phyloP scores from a whole-genome alignment of 2,329 filamentous ascomycete genomes.

The Colletotrichum sp. region DNA sequence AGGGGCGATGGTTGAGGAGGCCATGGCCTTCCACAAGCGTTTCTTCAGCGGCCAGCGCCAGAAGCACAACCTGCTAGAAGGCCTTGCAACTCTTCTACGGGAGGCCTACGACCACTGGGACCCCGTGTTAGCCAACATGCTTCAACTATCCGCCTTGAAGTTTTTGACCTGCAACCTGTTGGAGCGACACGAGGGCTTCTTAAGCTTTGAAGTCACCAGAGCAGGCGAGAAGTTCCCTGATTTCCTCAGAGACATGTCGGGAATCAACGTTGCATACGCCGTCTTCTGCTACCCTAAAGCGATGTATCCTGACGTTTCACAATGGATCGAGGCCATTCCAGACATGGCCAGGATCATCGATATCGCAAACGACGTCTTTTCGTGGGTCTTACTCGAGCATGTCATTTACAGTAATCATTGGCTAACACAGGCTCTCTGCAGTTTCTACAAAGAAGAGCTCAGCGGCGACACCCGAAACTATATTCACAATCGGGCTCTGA shows the following conservation, averaged over 20 bases:
- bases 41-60: constrained; percentile 25
- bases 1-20: constrained; percentile 22
- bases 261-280: constrained; percentile 25
- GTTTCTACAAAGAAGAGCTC: constrained; percentile 27
- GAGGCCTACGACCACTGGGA: constrained; percentile 25
- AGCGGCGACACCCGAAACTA: constrained; percentile 23
- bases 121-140: constrained; percentile 20
- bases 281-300: constrained; percentile 26
- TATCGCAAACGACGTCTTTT: constrained; percentile 26
- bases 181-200: constrained; percentile 25
- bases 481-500: constrained; percentile 23
- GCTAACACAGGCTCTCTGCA: neutral
- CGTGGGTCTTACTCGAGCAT: constrained; percentile 17
- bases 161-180: constrained; percentile 26
- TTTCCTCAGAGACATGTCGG: constrained; percentile 24
- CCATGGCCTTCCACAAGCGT: constrained; percentile 19
- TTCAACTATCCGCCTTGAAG: constrained; percentile 25
- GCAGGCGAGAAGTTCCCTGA: constrained; percentile 23
- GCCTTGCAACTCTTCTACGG: constrained; percentile 13
- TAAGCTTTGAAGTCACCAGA: constrained; percentile 19
- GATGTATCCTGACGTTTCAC: constrained; percentile 21
- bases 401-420: neutral
- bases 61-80: constrained; percentile 23
- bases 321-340: constrained; percentile 25
- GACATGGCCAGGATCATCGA: constrained; percentile 27